Evolutionary conservation across 768 basidiomycete genomes (phyloP), one percentile per base, ranked within the genome.

Genomic region (Tulasnella sp.): DNA sequence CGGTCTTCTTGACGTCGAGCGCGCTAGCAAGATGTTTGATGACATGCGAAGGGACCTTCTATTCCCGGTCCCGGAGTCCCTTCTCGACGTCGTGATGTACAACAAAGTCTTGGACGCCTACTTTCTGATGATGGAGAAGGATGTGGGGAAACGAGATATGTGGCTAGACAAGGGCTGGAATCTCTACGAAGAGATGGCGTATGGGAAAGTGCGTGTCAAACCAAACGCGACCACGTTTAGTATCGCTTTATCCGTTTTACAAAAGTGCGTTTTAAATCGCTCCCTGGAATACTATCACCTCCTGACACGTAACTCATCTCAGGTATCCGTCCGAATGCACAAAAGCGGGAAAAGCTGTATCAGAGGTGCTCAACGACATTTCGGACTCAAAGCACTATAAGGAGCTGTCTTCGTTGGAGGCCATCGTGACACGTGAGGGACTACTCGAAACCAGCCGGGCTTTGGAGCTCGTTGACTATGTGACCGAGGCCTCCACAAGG

Each of bases 21-120:
- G 92, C 4, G 91, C 91, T 5, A 81, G 81, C 63, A 73, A 75
- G 38, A 78, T 94, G 23, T 91, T 93, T 63, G 78, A 81, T 49
- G 75, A 77, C 8, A 70, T 93, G 38, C 79, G 84, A 4, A 38
- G 49, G 42, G 49, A 61, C 41, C 63, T 63, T 21, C 66, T 70
- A 8, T 64, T 62, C 27, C 64, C 67, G 32, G 73, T 74, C 0
- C 49, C 42, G 15, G 74, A 80, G 3, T 73, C 76, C 3, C 66
- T 87, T 15, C 67, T 82, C 21, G 74, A 79, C 10, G 55, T 67
- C 2, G 72, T 75, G 17, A 61, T 78, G 27, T 85, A 86, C 70
- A 85, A 88, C 68, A 74, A 79, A 9, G 80, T 91, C 65, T 69
- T 91, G 23, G 74, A 77, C 42, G 81, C 84, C 0, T 88, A 85